Conservation (phyloP, 2,329 filamentous ascomycete species). For the Volutella citrinella region DNA sequence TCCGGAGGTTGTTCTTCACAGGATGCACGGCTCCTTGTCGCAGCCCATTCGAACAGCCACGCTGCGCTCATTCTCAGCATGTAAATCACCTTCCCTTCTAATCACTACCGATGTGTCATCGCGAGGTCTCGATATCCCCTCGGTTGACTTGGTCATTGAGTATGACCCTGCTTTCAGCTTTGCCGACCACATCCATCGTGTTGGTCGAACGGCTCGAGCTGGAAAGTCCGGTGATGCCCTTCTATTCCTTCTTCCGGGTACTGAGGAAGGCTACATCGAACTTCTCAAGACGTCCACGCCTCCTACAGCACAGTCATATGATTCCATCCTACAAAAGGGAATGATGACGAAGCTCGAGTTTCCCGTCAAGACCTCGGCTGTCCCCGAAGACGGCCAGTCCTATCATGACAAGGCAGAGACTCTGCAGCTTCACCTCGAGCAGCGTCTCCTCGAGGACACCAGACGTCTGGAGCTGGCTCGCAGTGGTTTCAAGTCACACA, state of each 20-base stretch:
- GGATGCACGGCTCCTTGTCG: constrained; percentile 86
- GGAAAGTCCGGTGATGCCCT: constrained; percentile 83
- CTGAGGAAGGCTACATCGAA: constrained; percentile 86
- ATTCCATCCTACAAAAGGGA: constrained; percentile 61
- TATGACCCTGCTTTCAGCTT: constrained; percentile 94
- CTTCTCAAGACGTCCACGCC: constrained; percentile 57
- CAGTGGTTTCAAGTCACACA: constrained; percentile 85
- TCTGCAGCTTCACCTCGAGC: constrained; percentile 58
- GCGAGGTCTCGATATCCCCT: constrained; percentile 90
- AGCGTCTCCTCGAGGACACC: constrained; percentile 57
- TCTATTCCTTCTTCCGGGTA: constrained; percentile 86
- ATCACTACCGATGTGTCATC: constrained; percentile 95
- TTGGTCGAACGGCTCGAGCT: constrained; percentile 91
- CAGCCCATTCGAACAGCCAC: constrained; percentile 87
- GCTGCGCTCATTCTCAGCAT: constrained; percentile 73
- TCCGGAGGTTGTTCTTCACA: constrained; percentile 69
- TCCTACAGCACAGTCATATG: constrained; percentile 49
- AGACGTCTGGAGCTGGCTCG: constrained; percentile 77
- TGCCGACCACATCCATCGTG: constrained; percentile 90
- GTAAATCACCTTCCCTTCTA: constrained; percentile 73
- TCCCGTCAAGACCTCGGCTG: constrained; percentile 66
- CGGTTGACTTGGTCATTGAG: constrained; percentile 91
- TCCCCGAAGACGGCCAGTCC: constrained; percentile 38
- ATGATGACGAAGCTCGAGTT: constrained; percentile 60
- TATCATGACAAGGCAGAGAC: constrained; percentile 53